These are phyloP conservation scores for Tricladium varicosporioides DNA, from an alignment of 2,329 filamentous ascomycete species.

Conservation along the genomic window DNA sequence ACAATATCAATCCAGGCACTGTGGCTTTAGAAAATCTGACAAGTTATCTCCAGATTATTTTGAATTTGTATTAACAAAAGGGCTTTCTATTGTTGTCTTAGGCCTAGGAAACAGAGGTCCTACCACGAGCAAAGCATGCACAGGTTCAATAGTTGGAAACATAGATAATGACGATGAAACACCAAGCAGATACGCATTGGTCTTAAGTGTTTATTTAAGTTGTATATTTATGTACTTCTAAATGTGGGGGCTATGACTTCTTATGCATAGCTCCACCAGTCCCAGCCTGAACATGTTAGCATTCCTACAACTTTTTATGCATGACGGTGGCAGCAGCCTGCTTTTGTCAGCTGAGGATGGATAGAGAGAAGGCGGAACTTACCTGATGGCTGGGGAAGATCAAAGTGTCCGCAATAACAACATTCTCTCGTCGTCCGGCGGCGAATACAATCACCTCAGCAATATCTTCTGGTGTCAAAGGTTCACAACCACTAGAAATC, in stretches of 20 bases:
- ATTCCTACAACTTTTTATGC: conserved; percentile 39
- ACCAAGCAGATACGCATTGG: no score
- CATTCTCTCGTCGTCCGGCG: conserved; percentile 81
- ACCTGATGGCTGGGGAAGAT: conserved; percentile 91
- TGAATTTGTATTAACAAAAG: no score
- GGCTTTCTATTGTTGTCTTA: no score
- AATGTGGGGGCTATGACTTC: conserved; percentile 16
- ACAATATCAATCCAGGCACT: no score
- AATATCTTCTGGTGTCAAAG: conserved; percentile 85
- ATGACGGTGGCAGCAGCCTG: conserved; percentile 42
- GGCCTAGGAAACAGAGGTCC: no score
- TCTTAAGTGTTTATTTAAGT: no score
- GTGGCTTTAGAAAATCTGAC: no score
- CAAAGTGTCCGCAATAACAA: conserved; percentile 83
- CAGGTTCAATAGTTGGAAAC: no score
- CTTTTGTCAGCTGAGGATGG: conserved; percentile 29
- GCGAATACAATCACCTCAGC: conserved; percentile 88
- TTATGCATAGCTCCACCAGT: conserved; percentile 32
- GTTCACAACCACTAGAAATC: conserved; percentile 65
- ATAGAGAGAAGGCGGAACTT: conserved; percentile 31
- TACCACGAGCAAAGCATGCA: no score
- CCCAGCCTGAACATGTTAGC: conserved; percentile 29
- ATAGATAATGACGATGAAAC: no score
- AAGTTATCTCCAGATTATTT: no score
- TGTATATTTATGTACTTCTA: no score